A percentile compares a stretch with the other conserved stretches of the same genome.
These are phyloP conservation scores for Viola pubescens DNA, from an alignment of 441 rosid genomes.

Conservation along the genomic window DNA sequence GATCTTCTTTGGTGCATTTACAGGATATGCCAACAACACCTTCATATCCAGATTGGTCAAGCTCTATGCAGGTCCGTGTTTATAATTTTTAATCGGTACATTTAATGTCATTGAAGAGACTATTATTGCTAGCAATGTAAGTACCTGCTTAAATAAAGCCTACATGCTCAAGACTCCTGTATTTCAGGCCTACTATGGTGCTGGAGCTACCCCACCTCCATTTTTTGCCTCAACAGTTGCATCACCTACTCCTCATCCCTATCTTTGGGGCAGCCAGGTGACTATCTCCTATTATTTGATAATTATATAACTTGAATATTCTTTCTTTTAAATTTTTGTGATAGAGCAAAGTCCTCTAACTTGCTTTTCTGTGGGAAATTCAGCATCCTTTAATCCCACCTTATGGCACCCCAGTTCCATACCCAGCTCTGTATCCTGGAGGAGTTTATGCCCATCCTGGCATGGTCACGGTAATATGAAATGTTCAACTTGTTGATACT, in stretches of 20 bases:
- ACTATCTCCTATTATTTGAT: conserved; percentile 11
- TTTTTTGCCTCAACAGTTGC: conserved; percentile 84
- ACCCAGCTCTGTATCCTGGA: conserved; percentile 87
- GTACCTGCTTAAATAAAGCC: conserved; percentile 16
- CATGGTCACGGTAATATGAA: conserved; percentile 58
- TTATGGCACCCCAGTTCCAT: conserved; percentile 93
- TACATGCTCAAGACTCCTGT: too few species aligned
- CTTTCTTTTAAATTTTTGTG: background rate
- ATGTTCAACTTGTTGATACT: background rate
- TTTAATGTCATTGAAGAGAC: conserved; percentile 2
- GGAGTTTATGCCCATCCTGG: conserved; percentile 85
- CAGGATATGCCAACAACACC: conserved; percentile 73
- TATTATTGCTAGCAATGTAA: conserved; percentile 19
- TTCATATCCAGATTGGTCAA: conserved; percentile 83
- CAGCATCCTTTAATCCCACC: conserved; percentile 92
- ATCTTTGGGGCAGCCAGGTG: conserved; percentile 94
- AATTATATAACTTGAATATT: background rate
- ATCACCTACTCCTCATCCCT: conserved; percentile 84
- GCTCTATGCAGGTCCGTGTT: conserved; percentile 70
- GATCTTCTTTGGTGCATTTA: conserved; percentile 7
- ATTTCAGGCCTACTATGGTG: conserved; percentile 76
- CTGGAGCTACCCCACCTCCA: conserved; percentile 78
- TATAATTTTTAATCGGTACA: conserved; percentile 4
- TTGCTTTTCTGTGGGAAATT: conserved; percentile 15
- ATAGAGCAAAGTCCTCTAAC: conserved; percentile 9